A percentile compares a stretch with the other conserved stretches of the same genome.
Conservation (phyloP, 2,329 filamentous ascomycete genomes). For the Triangularia setosa region DNA sequence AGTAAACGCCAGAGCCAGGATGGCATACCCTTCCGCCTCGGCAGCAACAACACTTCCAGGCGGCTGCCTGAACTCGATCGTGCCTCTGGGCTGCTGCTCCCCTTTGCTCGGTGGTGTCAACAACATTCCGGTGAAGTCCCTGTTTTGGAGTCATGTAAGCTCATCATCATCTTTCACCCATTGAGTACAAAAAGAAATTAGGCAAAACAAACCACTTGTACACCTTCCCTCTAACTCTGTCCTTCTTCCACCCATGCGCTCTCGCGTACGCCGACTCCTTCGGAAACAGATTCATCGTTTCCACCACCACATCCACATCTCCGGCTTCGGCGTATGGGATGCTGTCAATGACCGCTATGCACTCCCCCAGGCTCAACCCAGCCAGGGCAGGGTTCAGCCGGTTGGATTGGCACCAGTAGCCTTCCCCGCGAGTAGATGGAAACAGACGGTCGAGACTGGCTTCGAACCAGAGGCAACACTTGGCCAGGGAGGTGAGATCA, state of each 20-base stretch:
- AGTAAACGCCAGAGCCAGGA: conserved; percentile 33
- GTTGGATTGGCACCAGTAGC: conserved; percentile 37
- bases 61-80: conserved; percentile 38
- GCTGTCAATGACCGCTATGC: conserved; percentile 27
- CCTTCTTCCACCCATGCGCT: conserved; percentile 29
- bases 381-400: conserved; percentile 28
- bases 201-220: conserved; percentile 36
- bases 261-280: conserved; percentile 31
- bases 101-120: not conserved
- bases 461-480: conserved; percentile 34
- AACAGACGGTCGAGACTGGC: conserved; percentile 33
- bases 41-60: conserved; percentile 31
- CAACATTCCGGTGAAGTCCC: conserved; percentile 30
- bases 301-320: conserved; percentile 21
- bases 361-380: conserved; percentile 22
- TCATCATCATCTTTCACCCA: not conserved
- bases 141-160: not conserved
- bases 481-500: conserved; percentile 31
- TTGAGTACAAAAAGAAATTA: not conserved
- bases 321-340: not conserved
- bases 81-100: conserved; percentile 23
- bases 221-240: conserved; percentile 37
- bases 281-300: conserved; percentile 33
- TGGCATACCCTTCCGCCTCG: conserved; percentile 32
- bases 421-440: conserved; percentile 23